phyloP scores from a whole-genome alignment of 768 basidiomycete genomes.

The Epithele typhae region DNA sequence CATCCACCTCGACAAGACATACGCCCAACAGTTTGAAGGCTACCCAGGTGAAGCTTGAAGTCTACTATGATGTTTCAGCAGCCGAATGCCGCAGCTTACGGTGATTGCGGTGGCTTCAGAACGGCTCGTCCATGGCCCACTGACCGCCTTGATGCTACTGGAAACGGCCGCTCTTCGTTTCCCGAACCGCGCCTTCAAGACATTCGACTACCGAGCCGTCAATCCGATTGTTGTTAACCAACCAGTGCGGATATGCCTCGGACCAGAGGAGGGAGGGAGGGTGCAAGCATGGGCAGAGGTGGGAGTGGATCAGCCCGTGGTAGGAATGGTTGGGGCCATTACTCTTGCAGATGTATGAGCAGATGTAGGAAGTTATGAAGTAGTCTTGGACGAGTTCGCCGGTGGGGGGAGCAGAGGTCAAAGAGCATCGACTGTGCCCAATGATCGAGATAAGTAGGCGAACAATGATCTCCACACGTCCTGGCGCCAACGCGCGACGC shows the following conservation, averaged over 20 bases:
- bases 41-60: constrained; percentile 54
- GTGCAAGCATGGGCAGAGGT: constrained; percentile 57
- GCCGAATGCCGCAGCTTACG: neutral
- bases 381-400: no score
- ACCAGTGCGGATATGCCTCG: constrained; percentile 43
- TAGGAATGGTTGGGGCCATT: constrained; percentile 62
- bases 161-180: constrained; percentile 52
- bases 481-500: constrained; percentile 17
- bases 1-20: constrained; percentile 79
- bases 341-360: no score
- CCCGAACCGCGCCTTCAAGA: constrained; percentile 40
- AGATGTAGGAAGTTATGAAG: no score
- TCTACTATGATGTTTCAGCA: neutral
- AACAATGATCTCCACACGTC: neutral
- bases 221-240: constrained; percentile 58
- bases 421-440: no score
- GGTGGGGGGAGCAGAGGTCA: no score
- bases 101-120: constrained; percentile 36
- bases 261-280: constrained; percentile 34
- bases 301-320: constrained; percentile 47
- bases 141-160: constrained; percentile 76
- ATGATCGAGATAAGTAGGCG: neutral
- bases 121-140: constrained; percentile 80
- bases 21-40: constrained; percentile 61
- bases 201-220: constrained; percentile 67